Percentiles rank a stretch among this genome's conserved stretches.
Conservation (phyloP, 2,329 filamentous ascomycete genomes). For the Diaporthe longicolla region DNA sequence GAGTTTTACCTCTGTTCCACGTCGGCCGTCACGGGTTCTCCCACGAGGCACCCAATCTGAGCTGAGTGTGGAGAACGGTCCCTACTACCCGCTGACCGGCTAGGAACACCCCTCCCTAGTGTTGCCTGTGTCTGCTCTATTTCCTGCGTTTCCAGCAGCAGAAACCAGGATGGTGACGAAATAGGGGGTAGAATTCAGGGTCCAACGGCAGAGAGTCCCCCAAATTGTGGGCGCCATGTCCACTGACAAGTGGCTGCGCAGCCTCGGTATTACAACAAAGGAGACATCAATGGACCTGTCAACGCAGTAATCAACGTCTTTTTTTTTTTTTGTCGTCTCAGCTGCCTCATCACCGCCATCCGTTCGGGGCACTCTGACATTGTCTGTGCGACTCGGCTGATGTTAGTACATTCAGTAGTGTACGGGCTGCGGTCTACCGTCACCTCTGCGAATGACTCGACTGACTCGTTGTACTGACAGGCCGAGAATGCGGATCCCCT, state of each 20-base stretch:
- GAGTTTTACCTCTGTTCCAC: conserved; percentile 34
- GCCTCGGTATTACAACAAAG: background rate
- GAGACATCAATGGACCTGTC: background rate
- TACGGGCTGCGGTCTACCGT: background rate
- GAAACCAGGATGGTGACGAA: conserved; percentile 9
- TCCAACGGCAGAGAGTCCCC: conserved; percentile 1
- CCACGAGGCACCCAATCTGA: conserved; percentile 16
- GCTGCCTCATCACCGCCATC: background rate
- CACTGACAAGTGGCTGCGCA: conserved; percentile 14
- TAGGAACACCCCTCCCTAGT: conserved; percentile 2
- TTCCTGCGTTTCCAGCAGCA: background rate
- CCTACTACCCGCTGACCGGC: background rate
- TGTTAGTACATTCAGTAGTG: background rate
- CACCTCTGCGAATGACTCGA: background rate
- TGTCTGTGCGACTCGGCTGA: background rate
- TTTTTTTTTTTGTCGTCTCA: too few relatives aligned
- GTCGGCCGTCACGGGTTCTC: conserved; percentile 29
- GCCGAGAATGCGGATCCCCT: background rate
- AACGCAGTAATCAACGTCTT: background rate
- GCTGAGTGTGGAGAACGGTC: conserved; percentile 28
- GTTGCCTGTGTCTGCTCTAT: background rate
- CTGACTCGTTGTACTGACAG: conserved; percentile 8
- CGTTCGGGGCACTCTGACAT: background rate
- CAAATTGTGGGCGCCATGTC: background rate
- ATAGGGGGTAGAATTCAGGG: conserved; percentile 11